Evolutionary conservation across 2,329 filamentous ascomycete genomes (phyloP).

Genomic region (Didymosphaeria variabile): DNA sequence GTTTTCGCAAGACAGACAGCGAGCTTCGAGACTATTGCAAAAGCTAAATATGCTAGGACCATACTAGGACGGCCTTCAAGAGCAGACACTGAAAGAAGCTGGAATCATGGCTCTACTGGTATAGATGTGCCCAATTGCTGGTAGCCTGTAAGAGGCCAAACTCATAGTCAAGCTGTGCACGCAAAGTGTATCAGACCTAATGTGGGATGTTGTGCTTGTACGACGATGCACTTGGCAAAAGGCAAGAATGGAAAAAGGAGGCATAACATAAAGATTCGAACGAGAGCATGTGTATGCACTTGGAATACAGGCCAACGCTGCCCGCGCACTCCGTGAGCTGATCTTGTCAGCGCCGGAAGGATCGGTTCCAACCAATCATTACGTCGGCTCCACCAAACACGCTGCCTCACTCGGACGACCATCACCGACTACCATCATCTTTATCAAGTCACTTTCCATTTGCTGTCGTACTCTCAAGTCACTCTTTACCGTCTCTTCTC

Average conservation of each 20-base stretch:
- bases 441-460: not conserved
- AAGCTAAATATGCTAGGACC: not conserved
- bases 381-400: not conserved
- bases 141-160: not conserved
- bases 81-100: not conserved
- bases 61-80: not conserved
- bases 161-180: not conserved
- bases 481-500: not conserved
- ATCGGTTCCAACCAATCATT: slow-evolving; percentile 7
- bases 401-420: not conserved
- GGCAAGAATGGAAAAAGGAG: not conserved
- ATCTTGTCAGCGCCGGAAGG: slow-evolving; percentile 9
- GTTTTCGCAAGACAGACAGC: not conserved
- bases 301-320: not conserved
- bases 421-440: not conserved
- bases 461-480: not conserved
- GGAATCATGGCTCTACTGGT: too few species aligned
- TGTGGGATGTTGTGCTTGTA: too few species aligned
- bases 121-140: not conserved
- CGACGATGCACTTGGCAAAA: too few species aligned
- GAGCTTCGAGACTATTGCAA: not conserved
- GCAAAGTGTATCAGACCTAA: too few species aligned
- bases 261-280: not conserved
- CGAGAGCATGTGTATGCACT: not conserved
- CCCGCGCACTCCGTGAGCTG: slow-evolving; percentile 11